These are phyloP conservation scores for Mortierella sp. DNA, from an alignment of 371 early-diverging fungal species.

Conservation along the genomic window DNA sequence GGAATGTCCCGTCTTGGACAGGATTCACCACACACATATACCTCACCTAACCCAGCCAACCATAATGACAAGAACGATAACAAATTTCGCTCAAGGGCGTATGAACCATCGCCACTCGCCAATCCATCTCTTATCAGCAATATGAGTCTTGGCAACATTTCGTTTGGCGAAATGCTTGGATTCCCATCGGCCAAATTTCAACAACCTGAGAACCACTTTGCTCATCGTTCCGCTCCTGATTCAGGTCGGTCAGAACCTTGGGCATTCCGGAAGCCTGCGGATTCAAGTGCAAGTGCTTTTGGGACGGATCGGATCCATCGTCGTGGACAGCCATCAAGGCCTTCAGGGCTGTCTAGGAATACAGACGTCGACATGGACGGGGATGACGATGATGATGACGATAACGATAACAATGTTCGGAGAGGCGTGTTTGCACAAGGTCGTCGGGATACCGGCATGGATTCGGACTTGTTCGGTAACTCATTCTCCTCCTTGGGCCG, in stretches of 20 bases:
- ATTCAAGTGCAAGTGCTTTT: neutral
- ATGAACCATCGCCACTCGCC: slow-evolving; percentile 54
- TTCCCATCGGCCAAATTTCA: slow-evolving; percentile 57
- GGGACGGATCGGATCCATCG: neutral
- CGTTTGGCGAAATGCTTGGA: slow-evolving; percentile 50
- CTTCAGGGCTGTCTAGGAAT: slow-evolving; percentile 20
- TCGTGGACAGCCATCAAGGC: slow-evolving; percentile 5
- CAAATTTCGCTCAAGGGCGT: slow-evolving; percentile 48
- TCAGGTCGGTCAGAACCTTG: slow-evolving; percentile 18
- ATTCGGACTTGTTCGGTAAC: neutral
- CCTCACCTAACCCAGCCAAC: neutral
- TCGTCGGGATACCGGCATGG: neutral
- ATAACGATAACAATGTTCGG: neutral
- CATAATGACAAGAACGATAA: slow-evolving; percentile 10
- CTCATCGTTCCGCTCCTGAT: slow-evolving; percentile 31
- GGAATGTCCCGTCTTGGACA: neutral
- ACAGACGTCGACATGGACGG: slow-evolving; percentile 38
- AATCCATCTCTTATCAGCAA: slow-evolving; percentile 41
- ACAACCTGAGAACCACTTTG: slow-evolving; percentile 53
- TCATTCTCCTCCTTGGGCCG: slow-evolving; percentile 4
- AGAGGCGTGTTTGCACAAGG: neutral
- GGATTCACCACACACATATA: neutral
- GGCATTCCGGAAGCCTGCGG: slow-evolving; percentile 26
- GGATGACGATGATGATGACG: slow-evolving; percentile 25
- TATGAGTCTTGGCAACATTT: slow-evolving; percentile 41